Evolutionary conservation across 768 basidiomycete genomes (phyloP).

Genomic region (Suillus weaverae): DNA sequence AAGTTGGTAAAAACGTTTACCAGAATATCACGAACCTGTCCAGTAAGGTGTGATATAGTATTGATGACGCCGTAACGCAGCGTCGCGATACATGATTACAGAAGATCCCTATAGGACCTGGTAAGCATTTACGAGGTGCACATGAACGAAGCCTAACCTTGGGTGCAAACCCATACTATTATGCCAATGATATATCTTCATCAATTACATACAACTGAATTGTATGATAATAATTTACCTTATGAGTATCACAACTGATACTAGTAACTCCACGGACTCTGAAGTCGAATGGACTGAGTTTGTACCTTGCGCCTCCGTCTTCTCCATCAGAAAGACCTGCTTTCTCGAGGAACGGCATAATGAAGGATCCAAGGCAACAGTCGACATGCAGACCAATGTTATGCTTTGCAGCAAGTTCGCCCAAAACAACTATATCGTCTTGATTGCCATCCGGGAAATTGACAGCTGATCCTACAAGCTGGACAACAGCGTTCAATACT

Average conservation of each 20-base stretch:
- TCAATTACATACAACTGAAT: background rate
- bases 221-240: constrained; percentile 43
- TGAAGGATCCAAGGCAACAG: constrained; percentile 92
- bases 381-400: constrained; percentile 91
- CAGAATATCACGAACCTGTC: constrained; percentile 50
- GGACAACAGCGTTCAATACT: constrained; percentile 4
- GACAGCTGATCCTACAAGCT: constrained; percentile 84
- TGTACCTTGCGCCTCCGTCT: constrained; percentile 46
- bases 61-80: constrained; percentile 75
- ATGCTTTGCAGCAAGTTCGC: constrained; percentile 67
- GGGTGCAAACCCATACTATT: constrained; percentile 89
- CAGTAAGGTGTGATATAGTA: constrained; percentile 85
- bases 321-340: constrained; percentile 67
- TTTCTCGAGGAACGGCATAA: constrained; percentile 87
- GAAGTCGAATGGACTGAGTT: constrained; percentile 83
- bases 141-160: constrained; percentile 53
- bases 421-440: constrained; percentile 82
- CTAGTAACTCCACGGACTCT: constrained; percentile 87
- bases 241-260: constrained; percentile 96
- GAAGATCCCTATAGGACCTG: constrained; percentile 66
- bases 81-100: constrained; percentile 90
- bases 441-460: constrained; percentile 87
- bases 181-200: background rate
- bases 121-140: constrained; percentile 4
- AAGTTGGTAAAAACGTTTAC: background rate